Evolutionary conservation across 2,329 filamentous ascomycete genomes (phyloP).

Genomic region (Aspergillus sp.): DNA sequence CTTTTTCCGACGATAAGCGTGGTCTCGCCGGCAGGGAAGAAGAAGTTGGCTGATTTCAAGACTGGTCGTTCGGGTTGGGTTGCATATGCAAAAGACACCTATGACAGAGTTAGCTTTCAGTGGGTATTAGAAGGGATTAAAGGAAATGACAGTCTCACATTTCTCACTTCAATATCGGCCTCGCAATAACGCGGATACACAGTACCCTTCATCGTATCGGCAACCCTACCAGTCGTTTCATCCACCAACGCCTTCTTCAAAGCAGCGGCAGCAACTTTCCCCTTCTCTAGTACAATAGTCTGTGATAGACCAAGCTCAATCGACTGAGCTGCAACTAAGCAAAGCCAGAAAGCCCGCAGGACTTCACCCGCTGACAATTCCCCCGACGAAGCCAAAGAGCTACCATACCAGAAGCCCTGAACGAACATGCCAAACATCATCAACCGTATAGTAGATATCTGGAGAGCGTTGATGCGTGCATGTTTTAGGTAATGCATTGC

Average conservation of each 20-base stretch:
- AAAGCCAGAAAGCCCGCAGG: slow-evolving; percentile 77
- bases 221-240: slow-evolving; percentile 8
- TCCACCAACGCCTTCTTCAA: slow-evolving; percentile 45
- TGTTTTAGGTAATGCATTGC: slow-evolving; percentile 59
- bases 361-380: slow-evolving; percentile 56
- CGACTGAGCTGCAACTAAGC: slow-evolving; percentile 65
- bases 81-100: slow-evolving; percentile 68
- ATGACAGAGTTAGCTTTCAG: not conserved
- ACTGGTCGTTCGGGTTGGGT: slow-evolving; percentile 54
- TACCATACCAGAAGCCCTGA: slow-evolving; percentile 82
- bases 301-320: slow-evolving; percentile 68
- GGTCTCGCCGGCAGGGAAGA: slow-evolving; percentile 62
- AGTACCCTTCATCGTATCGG: slow-evolving; percentile 22
- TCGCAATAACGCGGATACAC: slow-evolving; percentile 39
- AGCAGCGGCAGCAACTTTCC: slow-evolving; percentile 61
- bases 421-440: slow-evolving; percentile 74
- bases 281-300: slow-evolving; percentile 69
- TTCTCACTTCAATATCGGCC: slow-evolving; percentile 61
- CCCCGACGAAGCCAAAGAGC: slow-evolving; percentile 56
- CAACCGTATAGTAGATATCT: slow-evolving; percentile 65
- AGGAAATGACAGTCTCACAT: slow-evolving; percentile 41
- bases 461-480: slow-evolving; percentile 59
- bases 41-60: slow-evolving; percentile 55
- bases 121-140: not conserved
- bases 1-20: slow-evolving; percentile 79